Conservation (phyloP, 2,329 filamentous ascomycete genomes). For the Colletotrichum higginsianum region DNA sequence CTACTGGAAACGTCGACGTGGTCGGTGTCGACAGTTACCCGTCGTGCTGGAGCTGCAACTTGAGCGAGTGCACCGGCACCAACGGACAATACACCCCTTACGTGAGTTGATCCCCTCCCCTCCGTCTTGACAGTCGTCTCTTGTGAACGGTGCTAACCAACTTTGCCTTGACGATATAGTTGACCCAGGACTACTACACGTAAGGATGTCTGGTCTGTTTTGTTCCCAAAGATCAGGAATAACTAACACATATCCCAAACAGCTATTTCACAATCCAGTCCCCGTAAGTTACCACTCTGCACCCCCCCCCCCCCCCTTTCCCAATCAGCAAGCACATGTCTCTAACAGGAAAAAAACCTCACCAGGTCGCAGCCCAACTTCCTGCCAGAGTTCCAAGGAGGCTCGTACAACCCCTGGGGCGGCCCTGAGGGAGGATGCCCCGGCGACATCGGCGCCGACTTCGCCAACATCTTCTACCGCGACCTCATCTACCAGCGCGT, state of each 20-base stretch:
- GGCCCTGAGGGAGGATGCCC: conserved; percentile 70
- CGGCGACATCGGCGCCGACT: conserved; percentile 69
- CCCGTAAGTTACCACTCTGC: conserved; percentile 44
- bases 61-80: conserved; percentile 71
- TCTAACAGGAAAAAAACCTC: neutral
- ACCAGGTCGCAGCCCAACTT: conserved; percentile 63
- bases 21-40: conserved; percentile 68
- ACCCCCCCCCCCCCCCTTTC: no score
- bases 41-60: conserved; percentile 75
- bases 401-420: conserved; percentile 74
- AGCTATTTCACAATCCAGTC: conserved; percentile 52
- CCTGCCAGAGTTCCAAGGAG: conserved; percentile 73
- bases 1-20: conserved; percentile 69
- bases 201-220: neutral
- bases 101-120: conserved; percentile 50
- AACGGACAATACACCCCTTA: conserved; percentile 73
- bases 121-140: no score
- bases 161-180: neutral
- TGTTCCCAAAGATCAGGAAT: no score
- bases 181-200: conserved; percentile 38
- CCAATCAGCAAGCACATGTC: no score
- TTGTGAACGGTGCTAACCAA: neutral
- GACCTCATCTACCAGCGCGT: conserved; percentile 73
- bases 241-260: conserved; percentile 33
- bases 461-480: conserved; percentile 75